Conservation (phyloP, 1,284 basidiomycete genomes). For the Microbotryum lychnidis-dioicae region DNA sequence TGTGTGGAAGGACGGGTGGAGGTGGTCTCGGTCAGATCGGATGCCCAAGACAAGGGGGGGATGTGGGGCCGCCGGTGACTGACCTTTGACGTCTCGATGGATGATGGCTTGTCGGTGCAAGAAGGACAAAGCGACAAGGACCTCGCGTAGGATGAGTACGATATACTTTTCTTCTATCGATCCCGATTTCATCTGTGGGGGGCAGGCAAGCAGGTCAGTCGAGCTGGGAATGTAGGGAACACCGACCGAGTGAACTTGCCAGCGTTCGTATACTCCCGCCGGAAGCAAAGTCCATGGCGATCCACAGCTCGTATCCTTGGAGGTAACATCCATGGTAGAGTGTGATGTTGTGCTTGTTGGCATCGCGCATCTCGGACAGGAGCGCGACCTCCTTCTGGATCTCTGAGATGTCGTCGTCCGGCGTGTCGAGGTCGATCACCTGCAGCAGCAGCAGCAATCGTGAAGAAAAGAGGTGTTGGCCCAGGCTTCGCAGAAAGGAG, state of each 20-base stretch:
- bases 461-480: background rate
- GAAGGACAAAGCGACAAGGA: slow-evolving; percentile 73
- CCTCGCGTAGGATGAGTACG: slow-evolving; percentile 79
- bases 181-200: slow-evolving; percentile 71
- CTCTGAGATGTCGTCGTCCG: slow-evolving; percentile 83
- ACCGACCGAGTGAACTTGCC: slow-evolving; percentile 39
- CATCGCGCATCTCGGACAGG: slow-evolving; percentile 68
- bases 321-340: slow-evolving; percentile 94
- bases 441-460: slow-evolving; percentile 44
- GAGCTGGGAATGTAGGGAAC: background rate
- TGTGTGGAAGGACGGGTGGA: slow-evolving; percentile 20
- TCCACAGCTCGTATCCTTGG: slow-evolving; percentile 93
- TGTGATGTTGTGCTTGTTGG: slow-evolving; percentile 79
- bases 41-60: background rate
- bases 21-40: no score
- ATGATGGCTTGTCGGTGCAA: slow-evolving; percentile 91
- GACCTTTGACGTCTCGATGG: slow-evolving; percentile 83
- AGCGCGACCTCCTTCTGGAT: slow-evolving; percentile 95
- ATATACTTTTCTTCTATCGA: slow-evolving; percentile 80
- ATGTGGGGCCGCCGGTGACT: slow-evolving; percentile 7
- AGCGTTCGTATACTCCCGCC: slow-evolving; percentile 90
- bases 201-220: slow-evolving; percentile 35
- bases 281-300: slow-evolving; percentile 95
- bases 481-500: background rate
- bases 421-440: slow-evolving; percentile 95